phyloP scores from a whole-genome alignment of 1,284 basidiomycete genomes.

The Melampsora americana region DNA sequence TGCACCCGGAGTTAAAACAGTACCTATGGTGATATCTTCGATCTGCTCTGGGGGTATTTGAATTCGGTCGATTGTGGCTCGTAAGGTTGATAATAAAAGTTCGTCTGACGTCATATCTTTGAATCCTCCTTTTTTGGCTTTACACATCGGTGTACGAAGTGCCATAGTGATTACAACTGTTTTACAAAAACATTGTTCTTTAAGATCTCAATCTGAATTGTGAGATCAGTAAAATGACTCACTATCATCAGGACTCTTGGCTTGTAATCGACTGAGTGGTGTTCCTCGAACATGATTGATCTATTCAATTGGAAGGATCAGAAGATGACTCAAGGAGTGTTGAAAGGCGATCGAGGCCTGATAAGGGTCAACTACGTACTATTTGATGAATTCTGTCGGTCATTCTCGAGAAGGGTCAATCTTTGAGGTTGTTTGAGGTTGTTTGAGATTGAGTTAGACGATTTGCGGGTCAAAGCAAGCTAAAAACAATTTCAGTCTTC shows the following conservation, averaged over 20 bases:
- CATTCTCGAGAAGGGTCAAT: neutral
- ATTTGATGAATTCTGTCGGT: conserved; percentile 4
- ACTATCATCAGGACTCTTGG: conserved; percentile 48
- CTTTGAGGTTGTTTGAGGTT: neutral
- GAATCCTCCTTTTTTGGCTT: conserved; percentile 72
- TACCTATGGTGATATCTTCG: conserved; percentile 75
- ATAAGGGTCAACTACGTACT: neutral
- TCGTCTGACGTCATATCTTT: conserved; percentile 74
- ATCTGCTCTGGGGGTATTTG: conserved; percentile 61
- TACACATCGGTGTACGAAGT: conserved; percentile 72
- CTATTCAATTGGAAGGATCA: neutral
- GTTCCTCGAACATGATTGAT: conserved; percentile 11
- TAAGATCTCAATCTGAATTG: conserved; percentile 64
- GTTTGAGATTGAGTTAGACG: no score
- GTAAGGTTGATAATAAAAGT: conserved; percentile 73
- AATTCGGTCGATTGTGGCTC: conserved; percentile 56
- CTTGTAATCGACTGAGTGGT: conserved; percentile 15
- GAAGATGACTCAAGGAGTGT: neutral
- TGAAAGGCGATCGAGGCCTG: neutral
- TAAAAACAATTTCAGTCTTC: no score
- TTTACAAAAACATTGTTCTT: conserved; percentile 71
- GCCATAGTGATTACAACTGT: conserved; percentile 76
- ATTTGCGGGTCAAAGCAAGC: no score
- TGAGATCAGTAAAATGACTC: neutral
- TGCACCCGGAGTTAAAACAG: conserved; percentile 62